Evolutionary conservation across 2,329 filamentous ascomycete species (phyloP).

Genomic region (Hawksworthiomyces lignivorus): DNA sequence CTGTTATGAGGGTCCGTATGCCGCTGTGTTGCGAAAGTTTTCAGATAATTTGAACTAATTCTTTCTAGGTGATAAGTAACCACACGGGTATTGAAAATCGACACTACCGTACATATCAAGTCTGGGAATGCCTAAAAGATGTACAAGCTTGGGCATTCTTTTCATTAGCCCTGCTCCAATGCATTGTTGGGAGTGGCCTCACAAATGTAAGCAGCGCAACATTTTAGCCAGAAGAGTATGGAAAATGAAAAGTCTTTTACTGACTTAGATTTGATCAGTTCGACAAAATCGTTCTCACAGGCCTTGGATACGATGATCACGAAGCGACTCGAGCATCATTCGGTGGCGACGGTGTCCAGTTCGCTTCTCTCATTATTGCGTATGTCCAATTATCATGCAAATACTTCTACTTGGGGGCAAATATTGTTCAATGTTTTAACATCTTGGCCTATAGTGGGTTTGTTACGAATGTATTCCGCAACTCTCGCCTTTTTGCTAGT

Average conservation of each 20-base stretch:
- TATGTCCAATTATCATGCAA: no score
- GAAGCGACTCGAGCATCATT: constrained; percentile 4
- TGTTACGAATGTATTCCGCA: constrained; percentile 31
- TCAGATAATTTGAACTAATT: no score
- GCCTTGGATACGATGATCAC: constrained; percentile 52
- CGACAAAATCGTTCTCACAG: constrained; percentile 42
- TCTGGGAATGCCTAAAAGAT: constrained; percentile 25
- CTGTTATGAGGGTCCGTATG: constrained; percentile 24
- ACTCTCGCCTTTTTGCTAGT: constrained; percentile 36
- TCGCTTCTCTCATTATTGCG: constrained; percentile 11
- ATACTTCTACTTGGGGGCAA: no score
- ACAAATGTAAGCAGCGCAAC: constrained; percentile 15
- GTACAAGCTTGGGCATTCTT: constrained; percentile 24
- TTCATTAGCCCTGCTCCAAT: constrained; percentile 21
- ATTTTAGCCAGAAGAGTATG: no score
- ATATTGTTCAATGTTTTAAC: no score
- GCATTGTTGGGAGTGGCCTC: constrained; percentile 23
- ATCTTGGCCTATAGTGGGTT: no score
- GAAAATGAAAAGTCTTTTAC: no score
- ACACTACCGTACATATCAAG: constrained; percentile 22
- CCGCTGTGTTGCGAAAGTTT: no score
- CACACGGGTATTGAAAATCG: constrained; percentile 29
- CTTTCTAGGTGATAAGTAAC: no score
- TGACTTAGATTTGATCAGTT: constrained; percentile 25
- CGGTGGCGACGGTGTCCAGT: constrained; percentile 14